phyloP scores from a whole-genome alignment of 495 filamentous ascomycete genomes.

The Darksidea phi region DNA sequence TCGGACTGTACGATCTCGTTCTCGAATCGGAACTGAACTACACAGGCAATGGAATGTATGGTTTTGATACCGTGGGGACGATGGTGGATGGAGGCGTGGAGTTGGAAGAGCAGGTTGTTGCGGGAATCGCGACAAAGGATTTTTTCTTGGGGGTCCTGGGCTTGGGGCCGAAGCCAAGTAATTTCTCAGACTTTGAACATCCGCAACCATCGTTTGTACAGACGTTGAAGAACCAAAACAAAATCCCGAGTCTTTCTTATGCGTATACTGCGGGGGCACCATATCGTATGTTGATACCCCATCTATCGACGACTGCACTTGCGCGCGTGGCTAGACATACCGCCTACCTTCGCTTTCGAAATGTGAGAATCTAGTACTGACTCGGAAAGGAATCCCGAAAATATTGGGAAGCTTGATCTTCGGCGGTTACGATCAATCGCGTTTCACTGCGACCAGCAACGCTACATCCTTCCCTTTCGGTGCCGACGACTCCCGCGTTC shows the following conservation, averaged over 20 bases:
- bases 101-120: conserved; percentile 10
- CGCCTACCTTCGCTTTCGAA: no score
- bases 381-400: not conserved
- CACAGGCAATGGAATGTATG: conserved; percentile 21
- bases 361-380: no score
- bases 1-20: conserved; percentile 10
- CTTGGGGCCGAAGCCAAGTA: conserved; percentile 16
- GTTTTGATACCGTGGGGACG: conserved; percentile 22
- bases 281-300: conserved; percentile 51
- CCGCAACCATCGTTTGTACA: conserved; percentile 23
- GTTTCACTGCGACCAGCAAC: conserved; percentile 50
- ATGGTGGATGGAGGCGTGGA: conserved; percentile 5
- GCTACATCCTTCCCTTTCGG: conserved; percentile 49
- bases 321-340: no score
- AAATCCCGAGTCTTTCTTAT: conserved; percentile 53
- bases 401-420: conserved; percentile 50
- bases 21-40: conserved; percentile 11
- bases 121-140: conserved; percentile 22
- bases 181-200: conserved; percentile 24
- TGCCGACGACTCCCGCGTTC: conserved; percentile 34
- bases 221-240: conserved; percentile 10
- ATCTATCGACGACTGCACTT: no score
- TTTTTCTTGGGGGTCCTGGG: conserved; percentile 26
- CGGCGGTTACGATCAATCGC: conserved; percentile 54
- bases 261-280: conserved; percentile 58